Evolutionary conservation across 768 basidiomycete species (phyloP).

Genomic region (Lactarius sanguifluus): DNA sequence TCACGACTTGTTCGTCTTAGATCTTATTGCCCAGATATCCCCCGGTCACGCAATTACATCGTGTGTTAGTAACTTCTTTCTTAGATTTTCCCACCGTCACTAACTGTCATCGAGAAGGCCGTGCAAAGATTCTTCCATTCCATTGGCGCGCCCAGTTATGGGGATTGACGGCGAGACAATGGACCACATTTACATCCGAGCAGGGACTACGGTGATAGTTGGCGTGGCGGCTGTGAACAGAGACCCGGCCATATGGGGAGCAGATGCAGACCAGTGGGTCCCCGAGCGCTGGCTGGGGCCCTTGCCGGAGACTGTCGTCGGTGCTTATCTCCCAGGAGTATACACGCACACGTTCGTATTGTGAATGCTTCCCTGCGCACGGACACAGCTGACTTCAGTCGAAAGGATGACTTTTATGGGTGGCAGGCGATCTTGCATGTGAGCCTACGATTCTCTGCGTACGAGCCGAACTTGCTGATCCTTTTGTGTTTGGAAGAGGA

Average conservation of each 20-base stretch:
- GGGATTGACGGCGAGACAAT: constrained; percentile 16
- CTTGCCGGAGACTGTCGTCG: constrained; percentile 24
- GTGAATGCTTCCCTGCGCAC: neutral
- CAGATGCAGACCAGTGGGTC: constrained; percentile 27
- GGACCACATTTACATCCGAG: constrained; percentile 7
- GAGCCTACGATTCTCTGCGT: constrained; percentile 12
- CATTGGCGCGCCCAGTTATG: constrained; percentile 13
- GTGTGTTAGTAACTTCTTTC: constrained; percentile 19
- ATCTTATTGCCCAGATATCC: constrained; percentile 13
- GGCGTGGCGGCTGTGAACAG: constrained; percentile 24
- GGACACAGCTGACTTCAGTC: neutral
- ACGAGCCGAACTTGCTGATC: neutral
- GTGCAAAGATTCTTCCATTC: constrained; percentile 15
- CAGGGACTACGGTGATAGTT: constrained; percentile 27
- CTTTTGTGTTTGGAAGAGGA: constrained; percentile 8
- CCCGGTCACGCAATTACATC: constrained; percentile 27
- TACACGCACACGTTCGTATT: constrained; percentile 25
- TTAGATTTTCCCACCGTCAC: neutral
- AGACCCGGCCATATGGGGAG: constrained; percentile 28
- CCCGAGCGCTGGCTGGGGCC: constrained; percentile 32
- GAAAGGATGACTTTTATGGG: constrained; percentile 37
- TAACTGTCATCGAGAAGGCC: constrained; percentile 5
- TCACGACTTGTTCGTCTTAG: neutral
- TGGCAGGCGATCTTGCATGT: constrained; percentile 37
- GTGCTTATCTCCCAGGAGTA: constrained; percentile 30